These are phyloP conservation scores for Hyphopichia buzzinii DNA, from an alignment of 1,139 yeast genomes.

Conservation along the genomic window DNA sequence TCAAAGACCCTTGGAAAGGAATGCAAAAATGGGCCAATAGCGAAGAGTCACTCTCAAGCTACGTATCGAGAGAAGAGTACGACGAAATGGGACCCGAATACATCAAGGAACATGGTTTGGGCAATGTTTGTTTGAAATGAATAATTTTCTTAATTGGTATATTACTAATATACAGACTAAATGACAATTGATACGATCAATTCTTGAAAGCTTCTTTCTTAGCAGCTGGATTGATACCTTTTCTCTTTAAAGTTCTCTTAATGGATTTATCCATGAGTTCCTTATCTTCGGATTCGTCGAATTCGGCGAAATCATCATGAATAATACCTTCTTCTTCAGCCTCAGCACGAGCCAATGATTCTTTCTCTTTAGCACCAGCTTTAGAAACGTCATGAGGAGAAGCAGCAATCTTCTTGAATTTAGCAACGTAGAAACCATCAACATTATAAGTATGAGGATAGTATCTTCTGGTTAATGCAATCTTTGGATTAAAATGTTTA, in stretches of 20 bases:
- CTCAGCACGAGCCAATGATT: slow-evolving; percentile 73
- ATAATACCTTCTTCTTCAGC: slow-evolving; percentile 79
- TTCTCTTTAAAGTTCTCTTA: slow-evolving; percentile 70
- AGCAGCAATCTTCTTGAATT: slow-evolving; percentile 86
- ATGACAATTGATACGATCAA: not conserved
- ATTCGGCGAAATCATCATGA: slow-evolving; percentile 80
- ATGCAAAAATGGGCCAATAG: slow-evolving; percentile 77
- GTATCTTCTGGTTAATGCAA: slow-evolving; percentile 86
- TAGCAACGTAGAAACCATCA: slow-evolving; percentile 97
- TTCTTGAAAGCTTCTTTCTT: slow-evolving; percentile 10
- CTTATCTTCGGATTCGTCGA: slow-evolving; percentile 75
- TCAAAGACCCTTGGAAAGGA: slow-evolving; percentile 89
- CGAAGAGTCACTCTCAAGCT: slow-evolving; percentile 45
- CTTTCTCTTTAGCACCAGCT: slow-evolving; percentile 90
- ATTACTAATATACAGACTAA: not conserved
- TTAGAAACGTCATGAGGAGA: slow-evolving; percentile 80
- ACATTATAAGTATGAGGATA: slow-evolving; percentile 98
- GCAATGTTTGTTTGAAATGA: slow-evolving; percentile 50
- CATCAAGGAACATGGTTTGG: slow-evolving; percentile 81
- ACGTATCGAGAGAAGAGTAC: slow-evolving; percentile 69
- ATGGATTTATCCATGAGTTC: slow-evolving; percentile 72
- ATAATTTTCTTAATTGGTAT: not conserved
- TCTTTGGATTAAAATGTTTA: slow-evolving; percentile 75
- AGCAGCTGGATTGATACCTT: slow-evolving; percentile 69
- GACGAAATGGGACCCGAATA: slow-evolving; percentile 89